Evolutionary conservation across 1,139 yeast species (phyloP), one percentile per base, ranked within the genome.

Genomic region (Petasospora rhodanensis): DNA sequence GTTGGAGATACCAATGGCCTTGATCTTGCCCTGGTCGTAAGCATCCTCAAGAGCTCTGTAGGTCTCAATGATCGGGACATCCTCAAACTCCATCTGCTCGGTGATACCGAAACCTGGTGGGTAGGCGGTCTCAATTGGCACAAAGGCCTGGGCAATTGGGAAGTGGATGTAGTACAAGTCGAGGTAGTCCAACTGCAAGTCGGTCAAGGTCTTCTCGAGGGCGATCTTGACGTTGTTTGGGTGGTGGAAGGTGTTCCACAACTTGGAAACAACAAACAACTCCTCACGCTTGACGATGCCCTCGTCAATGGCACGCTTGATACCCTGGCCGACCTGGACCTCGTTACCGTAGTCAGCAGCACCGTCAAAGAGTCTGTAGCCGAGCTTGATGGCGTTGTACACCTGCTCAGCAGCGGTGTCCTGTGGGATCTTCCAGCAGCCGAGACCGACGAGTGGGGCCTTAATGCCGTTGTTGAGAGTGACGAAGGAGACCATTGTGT

Each of bases 1-100:
- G 69, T 87, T 87, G 46, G 96, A 86, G 38, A 86, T 62, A 57
- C 96, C 96, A 52, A 86, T 76, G 39, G 87, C 74, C 56, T 70
- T 78, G 55, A 77, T 75, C 52, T 76, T 68, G n/a, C 89, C 89
- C 29, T 64, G 66, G 27, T 66, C 67, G 32, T 68, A 77, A 56
- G 77, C 63, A 44, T 67, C 63, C 62, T 85, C 95, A 62, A 81
- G 51, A 8, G 89, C 95, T 45, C 66, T 73, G 83, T 91, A 86
- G 31, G 96, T 86, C 47, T 78, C 87, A 37, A 74, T 54, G 42
- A 84, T 55, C 41, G 95, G 85, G 28, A 82, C 83, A 37, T 79
- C 65, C 54, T 77, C 91, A 51, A 73, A 76, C 43, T 64, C 66
- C 55, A 78, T 66, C 22, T 65, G 62, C 43, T 73, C 61, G 25